phyloP scores from a whole-genome alignment of 1,139 yeast species.

The Suhomyces ambrosiae region DNA sequence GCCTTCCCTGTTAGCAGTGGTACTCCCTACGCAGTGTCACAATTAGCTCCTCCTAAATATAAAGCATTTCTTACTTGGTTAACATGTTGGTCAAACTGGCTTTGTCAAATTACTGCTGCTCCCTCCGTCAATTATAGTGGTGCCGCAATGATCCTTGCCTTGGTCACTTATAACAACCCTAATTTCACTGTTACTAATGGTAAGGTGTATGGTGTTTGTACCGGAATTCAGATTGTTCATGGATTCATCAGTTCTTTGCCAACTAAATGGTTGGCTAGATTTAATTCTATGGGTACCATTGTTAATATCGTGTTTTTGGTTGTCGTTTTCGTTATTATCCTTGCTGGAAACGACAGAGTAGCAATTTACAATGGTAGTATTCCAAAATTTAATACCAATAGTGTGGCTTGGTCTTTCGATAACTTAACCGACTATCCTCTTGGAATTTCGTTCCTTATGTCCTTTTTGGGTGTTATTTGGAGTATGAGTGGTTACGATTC shows the following conservation, averaged over 20 bases:
- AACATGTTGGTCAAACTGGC: conserved; percentile 38
- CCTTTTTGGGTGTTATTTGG: conserved; percentile 71
- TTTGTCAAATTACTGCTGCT: conserved; percentile 58
- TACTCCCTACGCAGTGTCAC: conserved; percentile 52
- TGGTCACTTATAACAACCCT: conserved; percentile 35
- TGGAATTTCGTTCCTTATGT: conserved; percentile 62
- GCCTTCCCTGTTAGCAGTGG: conserved; percentile 55
- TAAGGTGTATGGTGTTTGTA: conserved; percentile 26
- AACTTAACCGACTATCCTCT: conserved; percentile 70
- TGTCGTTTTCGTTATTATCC: conserved; percentile 58
- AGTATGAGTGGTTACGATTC: conserved; percentile 78
- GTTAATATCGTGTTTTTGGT: conserved; percentile 54
- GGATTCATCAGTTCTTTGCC: conserved; percentile 52
- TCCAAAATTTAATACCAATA: conserved; percentile 53
- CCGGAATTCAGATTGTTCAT: conserved; percentile 55
- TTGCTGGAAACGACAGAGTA: conserved; percentile 54
- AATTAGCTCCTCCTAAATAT: conserved; percentile 55
- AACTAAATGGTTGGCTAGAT: conserved; percentile 58
- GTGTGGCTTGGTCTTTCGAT: conserved; percentile 56
- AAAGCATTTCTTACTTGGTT: conserved; percentile 53
- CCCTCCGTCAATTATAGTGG: conserved; percentile 67
- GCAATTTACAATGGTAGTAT: conserved; percentile 23
- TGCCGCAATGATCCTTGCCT: conserved; percentile 62
- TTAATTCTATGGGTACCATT: conserved; percentile 55
- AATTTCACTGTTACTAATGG: conserved; percentile 23